phyloP scores from a whole-genome alignment of 73 alveolate species.

The Tetrahymena malaccensis region DNA sequence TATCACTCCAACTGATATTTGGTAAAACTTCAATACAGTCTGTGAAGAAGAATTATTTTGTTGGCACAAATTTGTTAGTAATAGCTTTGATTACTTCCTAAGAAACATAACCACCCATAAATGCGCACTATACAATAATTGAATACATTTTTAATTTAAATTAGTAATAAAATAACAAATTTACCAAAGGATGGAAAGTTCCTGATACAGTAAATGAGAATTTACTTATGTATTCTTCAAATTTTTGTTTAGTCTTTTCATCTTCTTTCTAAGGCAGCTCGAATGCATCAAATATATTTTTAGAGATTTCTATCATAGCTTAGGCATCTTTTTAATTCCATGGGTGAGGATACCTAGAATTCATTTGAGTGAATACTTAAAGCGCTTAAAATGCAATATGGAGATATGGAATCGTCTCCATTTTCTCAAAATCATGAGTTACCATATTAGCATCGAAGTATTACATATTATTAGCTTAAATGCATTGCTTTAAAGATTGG shows the following conservation, averaged over 20 bases:
- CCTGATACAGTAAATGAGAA: slow-evolving; percentile 12
- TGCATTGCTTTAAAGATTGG: slow-evolving; percentile 38
- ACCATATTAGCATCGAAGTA: slow-evolving; percentile 49
- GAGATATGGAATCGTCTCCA: slow-evolving; percentile 41
- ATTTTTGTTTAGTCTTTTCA: slow-evolving; percentile 17
- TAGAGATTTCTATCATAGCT: not conserved
- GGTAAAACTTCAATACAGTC: slow-evolving; percentile 79
- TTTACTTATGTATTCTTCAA: slow-evolving; percentile 33
- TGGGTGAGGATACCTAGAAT: not conserved
- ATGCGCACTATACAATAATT: slow-evolving; percentile 59
- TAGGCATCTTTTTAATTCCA: slow-evolving; percentile 25
- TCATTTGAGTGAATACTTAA: not conserved
- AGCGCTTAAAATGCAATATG: slow-evolving; percentile 46
- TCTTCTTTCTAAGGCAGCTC: slow-evolving; percentile 13
- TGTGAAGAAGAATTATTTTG: slow-evolving; percentile 64
- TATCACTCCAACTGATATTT: slow-evolving; percentile 15
- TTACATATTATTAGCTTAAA: slow-evolving; percentile 29
- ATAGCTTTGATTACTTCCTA: slow-evolving; percentile 88
- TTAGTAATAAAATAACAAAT: slow-evolving; percentile 16
- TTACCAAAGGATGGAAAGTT: slow-evolving; percentile 34
- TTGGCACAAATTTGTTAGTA: slow-evolving; percentile 87
- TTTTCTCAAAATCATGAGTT: slow-evolving; percentile 58
- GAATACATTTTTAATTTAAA: slow-evolving; percentile 31
- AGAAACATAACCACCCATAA: slow-evolving; percentile 87
- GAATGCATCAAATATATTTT: not conserved